Conservation (phyloP, 2,329 filamentous ascomycete genomes). For the Alternaria metachromatica region DNA sequence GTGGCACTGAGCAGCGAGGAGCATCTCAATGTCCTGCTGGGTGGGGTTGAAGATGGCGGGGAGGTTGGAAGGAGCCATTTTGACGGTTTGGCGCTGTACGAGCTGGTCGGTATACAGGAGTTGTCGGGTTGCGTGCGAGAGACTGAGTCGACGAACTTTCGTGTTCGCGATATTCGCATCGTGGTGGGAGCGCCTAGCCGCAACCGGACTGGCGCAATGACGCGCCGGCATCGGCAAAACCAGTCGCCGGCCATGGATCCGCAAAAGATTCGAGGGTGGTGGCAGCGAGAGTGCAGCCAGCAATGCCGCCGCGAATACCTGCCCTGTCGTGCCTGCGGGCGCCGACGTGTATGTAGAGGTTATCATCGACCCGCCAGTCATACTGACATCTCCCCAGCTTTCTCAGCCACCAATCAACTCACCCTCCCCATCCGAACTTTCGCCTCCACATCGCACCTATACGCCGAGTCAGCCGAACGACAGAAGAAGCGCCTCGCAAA, state of each 20-base stretch:
- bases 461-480: slow-evolving; percentile 58
- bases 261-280: slow-evolving; percentile 25
- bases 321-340: slow-evolving; percentile 53
- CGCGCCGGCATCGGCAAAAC: slow-evolving; percentile 16
- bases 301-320: slow-evolving; percentile 59
- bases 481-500: slow-evolving; percentile 68
- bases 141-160: slow-evolving; percentile 24
- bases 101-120: slow-evolving; percentile 28
- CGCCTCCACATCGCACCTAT: slow-evolving; percentile 69
- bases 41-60: slow-evolving; percentile 97
- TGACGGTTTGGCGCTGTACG: slow-evolving; percentile 56
- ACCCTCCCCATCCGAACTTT: slow-evolving; percentile 62
- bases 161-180: background rate
- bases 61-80: slow-evolving; percentile 94
- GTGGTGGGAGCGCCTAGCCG: slow-evolving; percentile 21
- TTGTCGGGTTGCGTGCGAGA: slow-evolving; percentile 32
- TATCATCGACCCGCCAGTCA: background rate
- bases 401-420: slow-evolving; percentile 44
- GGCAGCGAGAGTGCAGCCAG: slow-evolving; percentile 15
- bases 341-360: slow-evolving; percentile 38
- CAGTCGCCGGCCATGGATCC: slow-evolving; percentile 4
- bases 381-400: slow-evolving; percentile 14
- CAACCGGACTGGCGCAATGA: slow-evolving; percentile 11
- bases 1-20: slow-evolving; percentile 95
- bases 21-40: slow-evolving; percentile 98